phyloP scores from a whole-genome alignment of 176 grass and related monocot genomes.

The Elymus sibiricus region DNA sequence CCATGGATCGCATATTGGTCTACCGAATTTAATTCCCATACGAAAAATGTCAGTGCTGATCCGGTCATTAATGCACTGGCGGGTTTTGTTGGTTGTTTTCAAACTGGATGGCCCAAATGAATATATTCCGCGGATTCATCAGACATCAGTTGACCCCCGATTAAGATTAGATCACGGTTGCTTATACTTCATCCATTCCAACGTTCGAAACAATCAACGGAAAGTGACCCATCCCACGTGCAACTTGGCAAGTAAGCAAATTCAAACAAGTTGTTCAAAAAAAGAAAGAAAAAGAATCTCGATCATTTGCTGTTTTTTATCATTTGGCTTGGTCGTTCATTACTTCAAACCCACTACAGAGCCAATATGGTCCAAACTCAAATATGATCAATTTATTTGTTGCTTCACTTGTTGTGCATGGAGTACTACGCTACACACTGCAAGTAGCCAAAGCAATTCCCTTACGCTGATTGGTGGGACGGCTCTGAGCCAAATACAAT shows the following conservation, averaged over 20 bases:
- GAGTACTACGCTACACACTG: background rate
- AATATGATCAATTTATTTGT: background rate
- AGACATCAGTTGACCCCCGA: conserved; percentile 34
- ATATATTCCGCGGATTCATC: background rate
- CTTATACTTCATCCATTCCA: conserved; percentile 2
- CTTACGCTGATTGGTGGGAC: background rate
- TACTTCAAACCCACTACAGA: background rate
- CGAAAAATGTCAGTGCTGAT: conserved; percentile 3
- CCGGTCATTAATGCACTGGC: conserved; percentile 9
- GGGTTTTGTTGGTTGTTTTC: background rate
- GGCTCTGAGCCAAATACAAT: background rate
- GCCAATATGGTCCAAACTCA: background rate
- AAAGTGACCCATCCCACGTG: background rate
- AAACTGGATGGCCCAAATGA: background rate
- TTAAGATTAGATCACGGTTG: conserved; percentile 14
- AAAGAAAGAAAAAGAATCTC: background rate
- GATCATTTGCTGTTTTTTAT: background rate
- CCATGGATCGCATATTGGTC: conserved; percentile 21
- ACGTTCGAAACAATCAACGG: conserved; percentile 24
- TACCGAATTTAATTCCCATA: background rate
- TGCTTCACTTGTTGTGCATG: background rate
- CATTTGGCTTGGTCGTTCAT: background rate
- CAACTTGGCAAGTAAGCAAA: background rate
- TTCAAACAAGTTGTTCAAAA: background rate
- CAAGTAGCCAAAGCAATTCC: background rate